A percentile compares a stretch with the other conserved stretches of the same genome.
These are phyloP conservation scores for Colletotrichum shisoi DNA, from an alignment of 2,329 filamentous ascomycete species.

Conservation along the genomic window DNA sequence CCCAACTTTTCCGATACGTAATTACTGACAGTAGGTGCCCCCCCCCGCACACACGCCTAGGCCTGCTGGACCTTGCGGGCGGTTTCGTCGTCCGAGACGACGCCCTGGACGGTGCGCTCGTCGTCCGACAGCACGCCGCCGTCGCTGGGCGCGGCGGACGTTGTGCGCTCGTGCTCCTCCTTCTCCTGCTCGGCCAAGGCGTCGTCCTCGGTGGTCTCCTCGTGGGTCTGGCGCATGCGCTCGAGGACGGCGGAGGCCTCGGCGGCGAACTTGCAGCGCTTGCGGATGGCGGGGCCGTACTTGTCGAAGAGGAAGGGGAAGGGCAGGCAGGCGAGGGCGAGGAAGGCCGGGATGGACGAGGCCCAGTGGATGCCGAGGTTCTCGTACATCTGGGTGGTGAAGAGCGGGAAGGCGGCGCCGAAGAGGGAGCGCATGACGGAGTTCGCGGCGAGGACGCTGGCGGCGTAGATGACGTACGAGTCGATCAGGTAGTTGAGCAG, in stretches of 20 bases:
- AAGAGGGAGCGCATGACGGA: conserved; percentile 75
- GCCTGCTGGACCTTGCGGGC: conserved; percentile 5
- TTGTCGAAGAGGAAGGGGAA: conserved; percentile 80
- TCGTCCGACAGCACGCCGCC: conserved; percentile 36
- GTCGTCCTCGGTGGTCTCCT: conserved; percentile 35
- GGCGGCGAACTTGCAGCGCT: conserved; percentile 63
- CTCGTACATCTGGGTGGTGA: conserved; percentile 67
- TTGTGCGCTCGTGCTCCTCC: conserved; percentile 29
- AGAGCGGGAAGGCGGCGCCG: conserved; percentile 76
- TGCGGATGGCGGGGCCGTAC: conserved; percentile 64
- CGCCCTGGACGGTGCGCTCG: conserved; percentile 35
- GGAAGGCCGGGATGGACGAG: conserved; percentile 74
- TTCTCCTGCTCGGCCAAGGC: conserved; percentile 36
- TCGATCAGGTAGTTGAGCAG: conserved; percentile 66
- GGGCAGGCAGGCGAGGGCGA: conserved; percentile 74
- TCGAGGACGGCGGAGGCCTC: conserved; percentile 67
- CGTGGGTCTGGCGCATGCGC: conserved; percentile 48
- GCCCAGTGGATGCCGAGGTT: conserved; percentile 79
- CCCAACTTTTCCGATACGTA: conserved; percentile 20
- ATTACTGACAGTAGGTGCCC: not conserved
- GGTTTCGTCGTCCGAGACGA: conserved; percentile 21
- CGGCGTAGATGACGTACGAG: conserved; percentile 71
- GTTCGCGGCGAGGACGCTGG: conserved; percentile 76
- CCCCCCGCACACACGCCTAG: not conserved
- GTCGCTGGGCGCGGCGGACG: not conserved